These are phyloP conservation scores for Trypanosoma lewisi DNA, from an alignment of 208 protist species.

Conservation along the genomic window DNA sequence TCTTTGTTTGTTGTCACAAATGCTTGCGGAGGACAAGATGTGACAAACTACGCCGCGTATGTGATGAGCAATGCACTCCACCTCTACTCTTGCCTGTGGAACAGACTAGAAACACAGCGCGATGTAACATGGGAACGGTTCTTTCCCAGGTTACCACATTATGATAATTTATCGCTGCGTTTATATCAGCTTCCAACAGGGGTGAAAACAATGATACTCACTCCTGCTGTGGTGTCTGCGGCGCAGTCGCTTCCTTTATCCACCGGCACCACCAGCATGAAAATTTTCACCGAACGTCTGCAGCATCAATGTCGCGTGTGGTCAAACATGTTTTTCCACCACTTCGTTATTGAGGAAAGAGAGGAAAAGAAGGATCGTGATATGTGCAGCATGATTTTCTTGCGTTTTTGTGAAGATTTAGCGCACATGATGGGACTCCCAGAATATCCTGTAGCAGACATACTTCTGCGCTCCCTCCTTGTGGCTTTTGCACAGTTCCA, in stretches of 20 bases:
- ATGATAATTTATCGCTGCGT: slow-evolving; percentile 41
- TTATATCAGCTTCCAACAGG: slow-evolving; percentile 32
- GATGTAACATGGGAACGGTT: slow-evolving; percentile 38
- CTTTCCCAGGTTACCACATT: slow-evolving; percentile 46
- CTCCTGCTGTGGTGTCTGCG: slow-evolving; percentile 58
- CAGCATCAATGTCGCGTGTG: slow-evolving; percentile 64
- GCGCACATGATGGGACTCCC: slow-evolving; percentile 62
- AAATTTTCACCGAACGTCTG: slow-evolving; percentile 28
- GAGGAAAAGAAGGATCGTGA: slow-evolving; percentile 42
- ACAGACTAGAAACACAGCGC: slow-evolving; percentile 50
- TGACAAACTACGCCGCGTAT: slow-evolving; percentile 54
- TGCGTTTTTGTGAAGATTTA: slow-evolving; percentile 72
- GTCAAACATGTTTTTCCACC: slow-evolving; percentile 39
- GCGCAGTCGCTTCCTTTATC: slow-evolving; percentile 63
- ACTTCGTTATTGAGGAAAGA: slow-evolving; percentile 34
- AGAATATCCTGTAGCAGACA: slow-evolving; percentile 74
- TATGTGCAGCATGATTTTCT: slow-evolving; percentile 26
- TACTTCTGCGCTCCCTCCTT: slow-evolving; percentile 58
- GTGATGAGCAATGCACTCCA: slow-evolving; percentile 47
- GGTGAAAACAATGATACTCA: slow-evolving; percentile 53
- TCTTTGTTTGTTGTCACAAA: slow-evolving; percentile 50
- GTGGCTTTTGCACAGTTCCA: slow-evolving; percentile 36
- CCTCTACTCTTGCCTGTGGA: slow-evolving; percentile 73
- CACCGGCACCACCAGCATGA: slow-evolving; percentile 17
- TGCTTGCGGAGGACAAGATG: slow-evolving; percentile 29